phyloP scores from a whole-genome alignment of 1,284 basidiomycete species.

The Boletus albobrunnescens region DNA sequence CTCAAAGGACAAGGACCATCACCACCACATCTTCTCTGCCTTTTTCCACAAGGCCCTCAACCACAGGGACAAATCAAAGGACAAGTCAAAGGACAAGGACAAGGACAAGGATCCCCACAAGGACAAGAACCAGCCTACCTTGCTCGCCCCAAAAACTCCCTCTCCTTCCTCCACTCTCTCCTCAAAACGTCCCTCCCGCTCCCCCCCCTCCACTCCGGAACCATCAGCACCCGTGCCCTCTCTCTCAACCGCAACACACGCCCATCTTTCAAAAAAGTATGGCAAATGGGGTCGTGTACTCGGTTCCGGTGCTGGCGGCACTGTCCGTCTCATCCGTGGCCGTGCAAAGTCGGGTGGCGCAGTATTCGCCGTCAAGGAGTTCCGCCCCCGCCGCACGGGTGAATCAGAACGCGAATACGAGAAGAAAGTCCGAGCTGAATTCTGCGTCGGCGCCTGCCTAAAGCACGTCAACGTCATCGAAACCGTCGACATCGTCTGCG shows the following conservation, averaged over 20 bases:
- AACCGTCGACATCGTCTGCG: constrained; percentile 97
- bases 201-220: constrained; percentile 32
- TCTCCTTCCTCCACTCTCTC: constrained; percentile 29
- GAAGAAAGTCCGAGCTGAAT: constrained; percentile 98
- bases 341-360: constrained; percentile 72
- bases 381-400: constrained; percentile 81
- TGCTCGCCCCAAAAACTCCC: constrained; percentile 32
- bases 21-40: constrained; percentile 10
- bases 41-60: constrained; percentile 24
- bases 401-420: constrained; percentile 97
- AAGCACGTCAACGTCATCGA: constrained; percentile 98
- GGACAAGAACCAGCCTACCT: constrained; percentile 1
- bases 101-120: constrained; percentile 10
- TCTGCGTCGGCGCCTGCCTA: constrained; percentile 93
- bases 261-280: constrained; percentile 95
- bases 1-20: constrained; percentile 22
- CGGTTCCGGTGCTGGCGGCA: constrained; percentile 95
- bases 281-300: constrained; percentile 98
- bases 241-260: constrained; percentile 80
- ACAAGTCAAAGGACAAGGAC: constrained; percentile 11
- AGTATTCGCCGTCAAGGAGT: constrained; percentile 97
- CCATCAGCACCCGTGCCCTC: constrained; percentile 41
- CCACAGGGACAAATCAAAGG: constrained; percentile 16
- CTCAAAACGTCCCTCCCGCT: constrained; percentile 28
- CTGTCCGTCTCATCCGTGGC: constrained; percentile 93